Percentiles rank a stretch among this genome's conserved stretches.
phyloP scores from a whole-genome alignment of 2,329 filamentous ascomycete species.

The Hypoxylon sp. region DNA sequence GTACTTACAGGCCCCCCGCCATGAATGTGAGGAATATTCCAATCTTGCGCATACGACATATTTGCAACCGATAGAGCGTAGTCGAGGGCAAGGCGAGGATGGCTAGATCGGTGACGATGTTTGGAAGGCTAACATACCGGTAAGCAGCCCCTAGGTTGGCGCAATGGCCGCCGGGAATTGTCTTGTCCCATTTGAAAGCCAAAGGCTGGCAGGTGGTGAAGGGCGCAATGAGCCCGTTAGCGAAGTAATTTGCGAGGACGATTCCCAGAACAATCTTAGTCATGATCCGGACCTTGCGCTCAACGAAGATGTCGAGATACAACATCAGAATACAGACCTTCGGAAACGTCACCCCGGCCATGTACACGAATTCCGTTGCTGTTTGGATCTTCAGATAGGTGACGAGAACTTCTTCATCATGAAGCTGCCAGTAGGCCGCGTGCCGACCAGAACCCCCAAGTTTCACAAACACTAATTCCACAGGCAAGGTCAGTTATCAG shows the following conservation, averaged over 20 bases:
- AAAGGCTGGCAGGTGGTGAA: conserved; percentile 6
- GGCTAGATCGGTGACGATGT: conserved; percentile 11
- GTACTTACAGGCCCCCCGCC: neutral
- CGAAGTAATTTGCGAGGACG: neutral
- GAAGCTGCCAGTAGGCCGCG: neutral
- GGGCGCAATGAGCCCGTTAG: neutral
- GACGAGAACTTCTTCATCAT: neutral
- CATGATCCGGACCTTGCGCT: neutral
- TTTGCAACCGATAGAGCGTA: conserved; percentile 9
- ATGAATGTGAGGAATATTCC: conserved; percentile 3
- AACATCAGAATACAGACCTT: conserved; percentile 6
- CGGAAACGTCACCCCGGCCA: neutral
- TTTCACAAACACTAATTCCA: neutral
- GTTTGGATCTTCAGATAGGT: conserved; percentile 9
- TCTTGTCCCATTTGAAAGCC: conserved; percentile 22
- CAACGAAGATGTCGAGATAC: conserved; percentile 8
- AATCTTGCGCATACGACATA: neutral
- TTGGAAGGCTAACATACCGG: conserved; percentile 3
- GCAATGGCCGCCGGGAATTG: conserved; percentile 4
- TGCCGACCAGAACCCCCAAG: conserved; percentile 11
- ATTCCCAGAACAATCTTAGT: neutral
- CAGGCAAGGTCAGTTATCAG: neutral
- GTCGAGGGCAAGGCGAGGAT: neutral
- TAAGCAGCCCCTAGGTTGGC: neutral
- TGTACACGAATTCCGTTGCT: conserved; percentile 5